Percentiles rank a stretch among this genome's conserved stretches.
These are phyloP conservation scores for Plantago coronopus DNA, from an alignment of 305 asterid species.

Conservation along the genomic window DNA sequence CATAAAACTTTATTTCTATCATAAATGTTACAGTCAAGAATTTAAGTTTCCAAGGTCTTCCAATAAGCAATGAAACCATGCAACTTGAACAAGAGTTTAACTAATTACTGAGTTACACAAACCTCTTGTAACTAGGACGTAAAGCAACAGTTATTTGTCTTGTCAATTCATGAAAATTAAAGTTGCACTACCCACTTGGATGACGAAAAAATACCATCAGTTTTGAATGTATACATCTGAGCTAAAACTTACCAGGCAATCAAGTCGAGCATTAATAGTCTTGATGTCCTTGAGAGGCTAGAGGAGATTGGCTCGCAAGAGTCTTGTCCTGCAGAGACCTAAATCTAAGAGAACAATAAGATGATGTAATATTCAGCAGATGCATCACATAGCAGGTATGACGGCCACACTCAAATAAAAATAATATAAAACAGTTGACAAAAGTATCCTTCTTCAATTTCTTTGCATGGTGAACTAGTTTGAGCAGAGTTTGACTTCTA, in stretches of 20 bases:
- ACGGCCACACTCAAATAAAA: neutral
- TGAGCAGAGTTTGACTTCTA: slow-evolving; percentile 5
- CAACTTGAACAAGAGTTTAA: slow-evolving; percentile 15
- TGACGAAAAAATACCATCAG: neutral
- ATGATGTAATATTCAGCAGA: slow-evolving; percentile 22
- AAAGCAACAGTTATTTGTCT: neutral
- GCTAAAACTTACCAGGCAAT: slow-evolving; percentile 65
- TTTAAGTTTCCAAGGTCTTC: neutral
- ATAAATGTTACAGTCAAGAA: slow-evolving; percentile 7
- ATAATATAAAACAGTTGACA: slow-evolving; percentile 7
- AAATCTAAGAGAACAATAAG: slow-evolving; percentile 24
- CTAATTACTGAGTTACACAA: slow-evolving; percentile 8
- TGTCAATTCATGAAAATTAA: slow-evolving; percentile 9
- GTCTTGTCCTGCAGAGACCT: slow-evolving; percentile 70
- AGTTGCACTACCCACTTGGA: slow-evolving; percentile 5
- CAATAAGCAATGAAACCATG: slow-evolving; percentile 4
- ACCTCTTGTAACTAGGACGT: neutral
- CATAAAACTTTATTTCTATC: too few relatives aligned
- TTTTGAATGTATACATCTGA: slow-evolving; percentile 9
- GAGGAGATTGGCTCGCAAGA: slow-evolving; percentile 94
- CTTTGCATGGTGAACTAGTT: slow-evolving; percentile 13
- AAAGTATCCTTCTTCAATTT: slow-evolving; percentile 9
- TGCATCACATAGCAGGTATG: slow-evolving; percentile 21
- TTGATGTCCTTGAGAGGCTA: slow-evolving; percentile 92
- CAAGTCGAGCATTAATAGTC: slow-evolving; percentile 89